Conservation (phyloP, 208 protist species). For the Herpetomonas tarakana region DNA sequence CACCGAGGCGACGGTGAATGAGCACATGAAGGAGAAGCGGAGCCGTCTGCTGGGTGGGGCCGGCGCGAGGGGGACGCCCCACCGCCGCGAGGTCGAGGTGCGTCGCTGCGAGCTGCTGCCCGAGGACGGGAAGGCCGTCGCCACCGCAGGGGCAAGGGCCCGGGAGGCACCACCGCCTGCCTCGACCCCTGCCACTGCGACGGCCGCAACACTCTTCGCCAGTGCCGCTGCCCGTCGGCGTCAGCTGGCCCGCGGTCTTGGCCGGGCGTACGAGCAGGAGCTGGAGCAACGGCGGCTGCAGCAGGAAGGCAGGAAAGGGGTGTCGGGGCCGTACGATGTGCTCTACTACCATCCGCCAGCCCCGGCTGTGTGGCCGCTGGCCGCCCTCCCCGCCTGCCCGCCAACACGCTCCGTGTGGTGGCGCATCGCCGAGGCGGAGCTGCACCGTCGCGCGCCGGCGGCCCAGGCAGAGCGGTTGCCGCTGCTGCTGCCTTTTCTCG, state of each 20-base stretch:
- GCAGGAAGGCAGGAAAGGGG: background rate
- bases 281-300: background rate
- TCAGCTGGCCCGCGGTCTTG: constrained; percentile 8
- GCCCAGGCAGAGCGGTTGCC: background rate
- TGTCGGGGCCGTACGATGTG: constrained; percentile 33
- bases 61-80: constrained; percentile 7
- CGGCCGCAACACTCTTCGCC: constrained; percentile 6
- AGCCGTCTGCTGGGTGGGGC: constrained; percentile 13
- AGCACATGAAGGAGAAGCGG: constrained; percentile 42
- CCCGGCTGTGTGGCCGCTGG: constrained; percentile 14
- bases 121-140: constrained; percentile 1
- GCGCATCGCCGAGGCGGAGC: background rate
- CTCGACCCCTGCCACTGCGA: background rate
- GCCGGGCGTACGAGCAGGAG: constrained; percentile 5
- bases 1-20: constrained; percentile 59
- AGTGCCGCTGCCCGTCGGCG: constrained; percentile 30
- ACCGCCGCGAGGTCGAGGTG: constrained; percentile 10
- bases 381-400: constrained; percentile 2
- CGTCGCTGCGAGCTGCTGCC: constrained; percentile 24
- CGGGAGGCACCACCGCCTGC: no score
- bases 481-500: background rate
- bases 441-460: background rate
- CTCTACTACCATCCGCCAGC: constrained; percentile 42
- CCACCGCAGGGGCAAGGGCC: no score
- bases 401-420: background rate